phyloP scores from a whole-genome alignment of 1,139 yeast species.

The Taphrina wiesneri region DNA sequence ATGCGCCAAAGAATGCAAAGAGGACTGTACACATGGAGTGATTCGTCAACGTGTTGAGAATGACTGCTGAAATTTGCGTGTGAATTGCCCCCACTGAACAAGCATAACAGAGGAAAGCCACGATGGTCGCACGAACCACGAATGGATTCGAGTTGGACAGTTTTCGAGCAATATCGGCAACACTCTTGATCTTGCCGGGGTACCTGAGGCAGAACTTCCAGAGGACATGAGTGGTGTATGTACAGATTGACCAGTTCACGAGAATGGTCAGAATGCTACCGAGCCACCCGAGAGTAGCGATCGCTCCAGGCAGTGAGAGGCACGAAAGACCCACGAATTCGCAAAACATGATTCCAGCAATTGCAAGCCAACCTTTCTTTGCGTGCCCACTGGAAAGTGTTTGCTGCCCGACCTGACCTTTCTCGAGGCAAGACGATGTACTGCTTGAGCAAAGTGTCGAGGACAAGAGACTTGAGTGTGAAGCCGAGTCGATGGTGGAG shows the following conservation, averaged over 20 bases:
- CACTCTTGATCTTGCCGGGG: not conserved
- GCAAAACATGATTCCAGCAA: constrained; percentile 10
- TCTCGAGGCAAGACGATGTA: not conserved
- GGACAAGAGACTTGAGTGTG: not conserved
- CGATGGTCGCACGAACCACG: constrained; percentile 7
- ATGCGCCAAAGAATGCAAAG: constrained; percentile 6
- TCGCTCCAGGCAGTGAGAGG: constrained; percentile 3
- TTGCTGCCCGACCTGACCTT: not conserved
- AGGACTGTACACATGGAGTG: constrained; percentile 4
- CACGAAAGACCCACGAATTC: constrained; percentile 11
- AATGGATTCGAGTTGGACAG: not conserved
- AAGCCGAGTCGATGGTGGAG: not conserved
- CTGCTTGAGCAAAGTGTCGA: not conserved
- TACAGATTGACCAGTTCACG: constrained; percentile 1
- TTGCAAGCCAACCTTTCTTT: not conserved
- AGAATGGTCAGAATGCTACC: not conserved
- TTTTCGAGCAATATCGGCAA: constrained; percentile 4
- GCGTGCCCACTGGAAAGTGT: not conserved
- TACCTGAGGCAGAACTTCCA: constrained; percentile 5
- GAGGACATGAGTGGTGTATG: not conserved
- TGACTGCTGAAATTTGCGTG: constrained; percentile 7
- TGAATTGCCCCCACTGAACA: not conserved
- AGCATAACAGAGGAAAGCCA: not conserved
- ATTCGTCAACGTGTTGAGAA: not conserved
- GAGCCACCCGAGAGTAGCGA: constrained; percentile 1